Percentiles rank a stretch among this genome's conserved stretches.
Evolutionary conservation across 2,329 filamentous ascomycete species (phyloP).

Genomic region (Leptodontidium sp.): DNA sequence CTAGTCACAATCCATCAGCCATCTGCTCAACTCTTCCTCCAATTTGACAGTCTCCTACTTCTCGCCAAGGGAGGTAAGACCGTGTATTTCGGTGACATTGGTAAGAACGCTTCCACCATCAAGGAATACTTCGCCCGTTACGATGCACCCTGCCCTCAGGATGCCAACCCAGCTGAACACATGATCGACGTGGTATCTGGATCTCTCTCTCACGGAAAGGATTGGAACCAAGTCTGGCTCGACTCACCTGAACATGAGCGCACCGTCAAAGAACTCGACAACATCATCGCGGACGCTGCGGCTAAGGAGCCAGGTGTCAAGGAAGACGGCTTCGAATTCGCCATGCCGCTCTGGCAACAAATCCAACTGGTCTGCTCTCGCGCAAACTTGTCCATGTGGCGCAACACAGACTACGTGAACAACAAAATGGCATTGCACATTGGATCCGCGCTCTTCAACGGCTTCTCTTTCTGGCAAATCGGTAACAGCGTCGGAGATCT

Average conservation of each 20-base stretch:
- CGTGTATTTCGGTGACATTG: slow-evolving; percentile 75
- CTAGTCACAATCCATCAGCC: slow-evolving; percentile 65
- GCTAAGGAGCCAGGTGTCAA: slow-evolving; percentile 46
- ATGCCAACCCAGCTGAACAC: slow-evolving; percentile 54
- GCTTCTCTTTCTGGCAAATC: slow-evolving; percentile 69
- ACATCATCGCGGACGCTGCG: slow-evolving; percentile 59
- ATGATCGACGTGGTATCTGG: slow-evolving; percentile 57
- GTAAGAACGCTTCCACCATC: slow-evolving; percentile 63
- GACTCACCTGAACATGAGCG: slow-evolving; percentile 63
- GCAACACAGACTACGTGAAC: slow-evolving; percentile 66
- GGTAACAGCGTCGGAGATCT: slow-evolving; percentile 59
- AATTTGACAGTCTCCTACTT: slow-evolving; percentile 69
- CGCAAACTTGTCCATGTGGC: slow-evolving; percentile 61
- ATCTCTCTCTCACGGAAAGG: slow-evolving; percentile 58
- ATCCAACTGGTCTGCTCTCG: slow-evolving; percentile 54
- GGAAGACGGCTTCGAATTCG: slow-evolving; percentile 57
- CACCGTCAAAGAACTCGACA: slow-evolving; percentile 65
- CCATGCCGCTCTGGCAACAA: slow-evolving; percentile 58
- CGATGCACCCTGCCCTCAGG: slow-evolving; percentile 53
- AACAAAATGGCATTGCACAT: slow-evolving; percentile 62
- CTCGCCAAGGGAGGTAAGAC: slow-evolving; percentile 71
- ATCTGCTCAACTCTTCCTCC: slow-evolving; percentile 59
- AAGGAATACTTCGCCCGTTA: slow-evolving; percentile 67
- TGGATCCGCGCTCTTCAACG: slow-evolving; percentile 63
- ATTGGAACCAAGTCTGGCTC: slow-evolving; percentile 76